Evolutionary conservation across 2,329 filamentous ascomycete genomes (phyloP), one percentile per base, ranked within the genome.

Genomic region (Lasiodiplodia sp.): DNA sequence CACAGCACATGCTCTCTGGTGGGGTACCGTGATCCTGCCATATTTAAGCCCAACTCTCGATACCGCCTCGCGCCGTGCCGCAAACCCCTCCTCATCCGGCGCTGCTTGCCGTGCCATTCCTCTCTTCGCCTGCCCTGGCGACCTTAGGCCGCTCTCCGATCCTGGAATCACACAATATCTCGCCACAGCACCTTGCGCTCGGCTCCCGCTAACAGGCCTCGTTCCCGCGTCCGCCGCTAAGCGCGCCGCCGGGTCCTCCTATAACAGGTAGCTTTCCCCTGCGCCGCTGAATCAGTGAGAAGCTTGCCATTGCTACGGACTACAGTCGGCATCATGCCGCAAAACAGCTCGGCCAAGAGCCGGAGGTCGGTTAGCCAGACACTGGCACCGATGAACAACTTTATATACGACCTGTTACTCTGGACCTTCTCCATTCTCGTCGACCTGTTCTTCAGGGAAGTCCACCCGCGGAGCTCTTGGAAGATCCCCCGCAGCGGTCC

Each of bases 391-490:
- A 68, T 69, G 67, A 69, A 69, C 67, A 69, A 69, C 38, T 57
- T 69, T n/a, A n/a, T 66, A 34, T 69, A 69, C 62, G 67, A 69
- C 31, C 18, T 66, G 10, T 28, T 69, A 28, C 85, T 94, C 38
- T 93, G 92, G 86, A 86, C 86, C 60, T 91, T 94, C 78, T 92
- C 91, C 52, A 88, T 98, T 71, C 86, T 98, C 65, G 90, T 96
- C 72, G 96, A 99, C 81, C 89, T 97, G 73, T 99, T 99, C 88
- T 99, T 99, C 85, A 91, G 96, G 73, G 96, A 99, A 82, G 93
- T 99, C 18, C 94, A 98, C 78, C 96, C 96, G 14, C 88, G 96
- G 72, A 94, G 94, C 73, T 93, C 94, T 71, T 99, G 96, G 94
- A 95, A 94, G 80, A 92, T 99, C 55, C 96, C 96, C 55, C 89